phyloP scores from a whole-genome alignment of 202 grass and related monocot genomes.

The Hordeum pubiflorum region DNA sequence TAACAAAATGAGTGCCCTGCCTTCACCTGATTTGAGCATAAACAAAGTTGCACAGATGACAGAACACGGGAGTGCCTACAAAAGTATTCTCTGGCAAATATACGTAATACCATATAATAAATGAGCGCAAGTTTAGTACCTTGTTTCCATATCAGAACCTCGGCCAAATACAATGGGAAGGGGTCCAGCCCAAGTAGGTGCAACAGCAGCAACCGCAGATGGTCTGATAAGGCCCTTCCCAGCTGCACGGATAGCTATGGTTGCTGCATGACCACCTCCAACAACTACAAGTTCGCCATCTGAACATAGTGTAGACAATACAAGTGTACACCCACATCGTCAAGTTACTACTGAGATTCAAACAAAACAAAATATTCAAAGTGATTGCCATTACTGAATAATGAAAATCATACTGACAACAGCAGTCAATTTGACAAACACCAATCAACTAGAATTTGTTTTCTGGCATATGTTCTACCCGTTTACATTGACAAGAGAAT shows the following conservation, averaged over 20 bases:
- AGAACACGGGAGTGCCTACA: background rate
- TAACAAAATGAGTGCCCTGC: background rate
- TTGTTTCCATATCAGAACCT: constrained; percentile 79
- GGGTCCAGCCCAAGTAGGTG: constrained; percentile 93
- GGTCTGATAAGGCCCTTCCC: constrained; percentile 74
- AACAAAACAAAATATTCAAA: background rate
- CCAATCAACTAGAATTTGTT: background rate
- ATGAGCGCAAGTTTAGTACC: constrained; percentile 33
- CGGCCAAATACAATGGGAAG: constrained; percentile 95
- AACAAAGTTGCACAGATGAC: background rate
- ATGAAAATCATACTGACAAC: background rate
- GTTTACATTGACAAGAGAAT: background rate
- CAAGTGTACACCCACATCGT: background rate
- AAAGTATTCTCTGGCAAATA: background rate
- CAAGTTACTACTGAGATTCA: constrained; percentile 11
- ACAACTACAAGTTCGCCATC: constrained; percentile 66
- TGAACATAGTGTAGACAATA: constrained; percentile 16
- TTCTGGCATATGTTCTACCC: background rate
- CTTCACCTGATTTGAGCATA: background rate
- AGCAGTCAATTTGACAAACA: background rate
- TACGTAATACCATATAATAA: background rate
- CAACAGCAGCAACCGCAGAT: constrained; percentile 66
- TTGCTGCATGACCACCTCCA: constrained; percentile 91
- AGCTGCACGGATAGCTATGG: constrained; percentile 70
- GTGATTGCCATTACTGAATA: background rate